Evolutionary conservation across 179 eudicot genomes (phyloP).

Genomic region (Actinidia chinensis): DNA sequence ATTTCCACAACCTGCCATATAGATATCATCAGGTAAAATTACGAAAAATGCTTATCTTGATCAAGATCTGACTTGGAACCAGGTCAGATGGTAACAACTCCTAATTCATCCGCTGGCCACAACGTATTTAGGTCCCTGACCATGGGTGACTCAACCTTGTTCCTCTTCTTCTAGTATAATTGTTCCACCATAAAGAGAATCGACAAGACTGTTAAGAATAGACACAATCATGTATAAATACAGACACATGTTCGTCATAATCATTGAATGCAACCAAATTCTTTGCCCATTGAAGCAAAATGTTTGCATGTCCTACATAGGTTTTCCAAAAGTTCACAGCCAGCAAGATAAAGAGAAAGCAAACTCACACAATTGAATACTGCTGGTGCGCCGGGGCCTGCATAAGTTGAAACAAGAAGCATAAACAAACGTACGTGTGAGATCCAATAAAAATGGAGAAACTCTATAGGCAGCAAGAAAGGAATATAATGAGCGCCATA

Average conservation of each 20-base stretch:
- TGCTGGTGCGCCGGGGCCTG: slow-evolving; percentile 84
- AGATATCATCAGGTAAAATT: not conserved
- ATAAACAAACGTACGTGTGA: not conserved
- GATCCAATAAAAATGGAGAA: not conserved
- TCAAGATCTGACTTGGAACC: not conserved
- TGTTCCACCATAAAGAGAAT: not conserved
- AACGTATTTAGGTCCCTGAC: not conserved
- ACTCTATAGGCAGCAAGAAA: not conserved
- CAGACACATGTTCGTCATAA: not conserved
- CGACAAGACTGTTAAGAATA: not conserved
- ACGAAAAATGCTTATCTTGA: not conserved
- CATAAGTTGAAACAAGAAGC: slow-evolving; percentile 32
- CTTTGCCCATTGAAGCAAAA: not conserved
- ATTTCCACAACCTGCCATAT: slow-evolving; percentile 79
- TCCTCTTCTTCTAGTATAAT: not conserved
- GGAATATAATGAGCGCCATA: not conserved
- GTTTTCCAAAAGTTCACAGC: not conserved
- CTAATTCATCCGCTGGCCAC: not conserved
- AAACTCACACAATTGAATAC: slow-evolving; percentile 75
- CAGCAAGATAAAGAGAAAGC: not conserved
- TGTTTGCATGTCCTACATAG: not conserved
- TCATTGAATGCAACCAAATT: not conserved
- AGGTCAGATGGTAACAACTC: not conserved
- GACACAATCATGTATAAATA: not conserved
- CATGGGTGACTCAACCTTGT: not conserved